Evolutionary conservation across 2,329 filamentous ascomycete genomes (phyloP).

Genomic region (Penicillium sp.): DNA sequence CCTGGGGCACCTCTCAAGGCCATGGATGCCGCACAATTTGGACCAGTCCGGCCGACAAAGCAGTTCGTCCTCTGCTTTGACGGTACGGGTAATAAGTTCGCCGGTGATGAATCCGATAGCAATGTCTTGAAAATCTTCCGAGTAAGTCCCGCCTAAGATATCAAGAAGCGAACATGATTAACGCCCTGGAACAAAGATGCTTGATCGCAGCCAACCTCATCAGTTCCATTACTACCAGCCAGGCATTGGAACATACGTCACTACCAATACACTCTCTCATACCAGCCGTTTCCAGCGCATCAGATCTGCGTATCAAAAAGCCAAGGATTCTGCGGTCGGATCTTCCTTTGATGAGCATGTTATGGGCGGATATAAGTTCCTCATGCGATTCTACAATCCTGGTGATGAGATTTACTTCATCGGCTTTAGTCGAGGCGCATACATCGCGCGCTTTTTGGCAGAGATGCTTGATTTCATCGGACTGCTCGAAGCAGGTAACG

Average conservation of each 20-base stretch:
- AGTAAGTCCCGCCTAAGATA: conserved; percentile 30
- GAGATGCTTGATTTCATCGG: conserved; percentile 87
- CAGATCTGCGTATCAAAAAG: conserved; percentile 55
- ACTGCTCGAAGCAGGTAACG: conserved; percentile 78
- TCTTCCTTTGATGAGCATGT: conserved; percentile 83
- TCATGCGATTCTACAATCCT: conserved; percentile 73
- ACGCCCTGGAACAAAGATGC: conserved; percentile 35
- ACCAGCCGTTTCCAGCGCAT: conserved; percentile 51
- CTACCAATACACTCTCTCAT: conserved; percentile 37
- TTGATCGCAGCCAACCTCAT: conserved; percentile 45
- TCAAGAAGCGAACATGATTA: neutral
- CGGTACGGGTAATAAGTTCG: conserved; percentile 52
- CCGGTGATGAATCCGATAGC: conserved; percentile 50
- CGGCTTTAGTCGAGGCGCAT: conserved; percentile 74
- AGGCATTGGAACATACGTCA: conserved; percentile 52
- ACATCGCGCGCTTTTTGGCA: conserved; percentile 75
- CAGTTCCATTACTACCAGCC: conserved; percentile 52
- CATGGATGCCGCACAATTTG: conserved; percentile 17
- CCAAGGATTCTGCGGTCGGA: conserved; percentile 73
- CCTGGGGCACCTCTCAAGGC: neutral
- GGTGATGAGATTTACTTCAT: conserved; percentile 70
- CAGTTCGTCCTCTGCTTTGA: conserved; percentile 51
- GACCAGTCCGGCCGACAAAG: conserved; percentile 32
- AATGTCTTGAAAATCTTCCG: conserved; percentile 55
- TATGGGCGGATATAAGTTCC: conserved; percentile 79